Evolutionary conservation across 1,284 basidiomycete genomes (phyloP), one percentile per base, ranked within the genome.

Genomic region (Papiliotrema nemorosa): DNA sequence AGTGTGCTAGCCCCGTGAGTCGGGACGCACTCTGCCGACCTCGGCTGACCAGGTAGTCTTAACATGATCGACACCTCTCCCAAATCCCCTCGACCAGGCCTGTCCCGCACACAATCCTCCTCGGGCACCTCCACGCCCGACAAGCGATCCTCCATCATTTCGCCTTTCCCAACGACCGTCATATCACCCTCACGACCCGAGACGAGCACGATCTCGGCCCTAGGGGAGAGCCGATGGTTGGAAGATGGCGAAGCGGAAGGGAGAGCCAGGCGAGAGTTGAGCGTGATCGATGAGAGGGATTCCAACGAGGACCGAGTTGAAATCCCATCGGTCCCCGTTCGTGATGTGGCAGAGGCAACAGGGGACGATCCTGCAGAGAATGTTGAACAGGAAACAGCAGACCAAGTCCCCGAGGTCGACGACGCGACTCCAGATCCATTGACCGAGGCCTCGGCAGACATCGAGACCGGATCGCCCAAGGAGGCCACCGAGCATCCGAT

Each of bases 1-100:
- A 88, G 84, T 65, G 93, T 97, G 54, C 80, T 93, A 2, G 83
- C 88, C 18, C 90, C 90, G 25, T 81, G 86, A 48, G 87, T 85
- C 1, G 27, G 7, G 20, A 18, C 3, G 21, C 20, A 1, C 3
- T 18, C 20, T 3, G 13, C 37, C 38, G 49, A 13, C 41, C 26
- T 2, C 25, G 31, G 18, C 59, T 55, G 44, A 54, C 36, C n/a
- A n/a, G 22, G 35, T 14, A 60, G 63, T 48, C 59, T 69, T 13
- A 60, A 62, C 0, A 38, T 69, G 39, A 50, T 71, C 16, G 70
- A 73, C 43, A 55, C 63, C 27, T 44, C 55, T 12, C 62, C 64
- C 26, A 58, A 63, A 43, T 65, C 64, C 3, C 68, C 64, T 20
- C 64, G 55, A 3, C 68, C 68, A 3, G 64, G 61, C 24, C 49